phyloP scores from a whole-genome alignment of 2,329 filamentous ascomycete genomes.

The Cladophialophora exuberans region DNA sequence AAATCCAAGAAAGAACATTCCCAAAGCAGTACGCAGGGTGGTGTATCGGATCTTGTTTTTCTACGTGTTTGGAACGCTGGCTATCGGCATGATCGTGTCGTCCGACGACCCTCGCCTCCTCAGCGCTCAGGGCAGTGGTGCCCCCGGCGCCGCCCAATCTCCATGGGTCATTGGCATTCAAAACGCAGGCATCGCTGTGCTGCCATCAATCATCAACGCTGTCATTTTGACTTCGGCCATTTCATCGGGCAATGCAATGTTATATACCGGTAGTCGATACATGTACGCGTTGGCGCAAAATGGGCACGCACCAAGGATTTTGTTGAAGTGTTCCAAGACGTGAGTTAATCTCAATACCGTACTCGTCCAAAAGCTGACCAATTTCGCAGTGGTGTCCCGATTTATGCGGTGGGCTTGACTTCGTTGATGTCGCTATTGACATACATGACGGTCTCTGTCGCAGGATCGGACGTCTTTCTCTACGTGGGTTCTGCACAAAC shows the following conservation, averaged over 20 bases:
- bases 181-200: slow-evolving; percentile 39
- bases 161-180: slow-evolving; percentile 57
- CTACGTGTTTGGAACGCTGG: slow-evolving; percentile 72
- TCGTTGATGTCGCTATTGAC: slow-evolving; percentile 68
- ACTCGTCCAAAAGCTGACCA: neutral
- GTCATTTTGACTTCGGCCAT: slow-evolving; percentile 73
- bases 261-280: slow-evolving; percentile 59
- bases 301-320: slow-evolving; percentile 55
- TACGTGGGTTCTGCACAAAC: slow-evolving; percentile 50
- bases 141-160: slow-evolving; percentile 61
- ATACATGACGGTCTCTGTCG: slow-evolving; percentile 68
- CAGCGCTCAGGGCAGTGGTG: slow-evolving; percentile 47
- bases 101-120: slow-evolving; percentile 60
- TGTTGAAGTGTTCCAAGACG: slow-evolving; percentile 53
- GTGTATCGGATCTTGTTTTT: slow-evolving; percentile 68
- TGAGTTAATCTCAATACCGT: slow-evolving; percentile 32
- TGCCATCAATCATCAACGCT: slow-evolving; percentile 53
- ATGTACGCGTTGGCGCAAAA: slow-evolving; percentile 54
- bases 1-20: slow-evolving; percentile 55
- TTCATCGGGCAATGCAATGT: slow-evolving; percentile 69
- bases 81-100: slow-evolving; percentile 75
- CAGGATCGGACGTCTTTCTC: slow-evolving; percentile 65
- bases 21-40: slow-evolving; percentile 53
- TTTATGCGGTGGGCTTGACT: slow-evolving; percentile 70
- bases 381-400: slow-evolving; percentile 53